Evolutionary conservation across 139 green algal genomes (phyloP), one percentile per base, ranked within the genome.

Genomic region (Eudorina sp.): DNA sequence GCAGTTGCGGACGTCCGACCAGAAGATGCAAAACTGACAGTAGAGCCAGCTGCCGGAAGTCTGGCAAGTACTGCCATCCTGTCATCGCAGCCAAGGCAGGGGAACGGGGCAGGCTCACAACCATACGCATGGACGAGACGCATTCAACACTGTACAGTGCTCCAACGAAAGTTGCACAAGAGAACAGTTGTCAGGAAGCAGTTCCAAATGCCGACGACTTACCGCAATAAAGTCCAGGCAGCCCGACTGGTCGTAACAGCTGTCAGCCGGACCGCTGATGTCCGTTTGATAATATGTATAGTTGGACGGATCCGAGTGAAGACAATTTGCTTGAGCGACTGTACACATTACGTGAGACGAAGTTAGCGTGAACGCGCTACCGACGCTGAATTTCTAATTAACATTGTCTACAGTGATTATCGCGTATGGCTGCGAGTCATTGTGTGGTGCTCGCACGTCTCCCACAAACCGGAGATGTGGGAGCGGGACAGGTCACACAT

Each of bases 21-120:
- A 83, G 34, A 83, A 83, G 18, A 83, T 45, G 75, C 75, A 83
- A 34, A 83, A 7, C 16, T 69, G 75, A 23, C 75, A 83, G 23
- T 83, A 81, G 7, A 81, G 43, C 21, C 25, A 81, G 29, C 9
- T 41, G 1, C 18, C 45, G 9, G 11, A 29, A 2, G 36, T 29
- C 3, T 7, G 43, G 73, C 73, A 81, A 8, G 45, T 81, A 29
- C 23, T 62, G 46, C 73, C 43, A 29, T 81, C 73, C 73, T 81
- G 73, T 34, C 41, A 13, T 55, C 48, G 48, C 48, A 75, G n/a
- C 34, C 29, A 7, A 25, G 66, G 34, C 46, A 75, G 66, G 31
- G 66, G 34, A 75, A 75, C 62, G 31, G 62, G 6, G 62, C 62
- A 72, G 31, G 4, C 3, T 66, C 27, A 4, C 55, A 25, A 23